A percentile compares a stretch with the other conserved stretches of the same genome.
These are phyloP conservation scores for Nicotiana otophora DNA, from an alignment of 257 asterid species.

Conservation along the genomic window DNA sequence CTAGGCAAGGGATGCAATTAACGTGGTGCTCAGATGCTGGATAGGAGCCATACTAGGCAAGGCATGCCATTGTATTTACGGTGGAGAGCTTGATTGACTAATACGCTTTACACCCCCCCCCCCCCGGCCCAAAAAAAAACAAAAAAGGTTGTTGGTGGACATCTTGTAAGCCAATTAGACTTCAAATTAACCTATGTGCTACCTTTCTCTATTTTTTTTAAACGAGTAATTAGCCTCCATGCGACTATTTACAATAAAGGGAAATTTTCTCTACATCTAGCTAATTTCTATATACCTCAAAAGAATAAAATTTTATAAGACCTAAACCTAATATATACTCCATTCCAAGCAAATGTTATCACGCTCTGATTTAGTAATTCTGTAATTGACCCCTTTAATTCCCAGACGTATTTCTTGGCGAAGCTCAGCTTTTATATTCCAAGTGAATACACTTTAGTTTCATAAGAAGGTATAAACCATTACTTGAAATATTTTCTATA, in stretches of 20 bases:
- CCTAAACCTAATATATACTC: neutral
- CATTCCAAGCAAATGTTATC: neutral
- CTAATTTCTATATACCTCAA: no score
- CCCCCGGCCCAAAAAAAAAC: no score
- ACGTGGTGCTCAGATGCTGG: no score
- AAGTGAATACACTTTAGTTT: neutral
- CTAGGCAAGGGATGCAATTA: no score
- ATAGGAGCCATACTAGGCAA: no score
- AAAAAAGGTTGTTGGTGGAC: neutral
- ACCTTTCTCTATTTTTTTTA: neutral
- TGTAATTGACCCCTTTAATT: neutral
- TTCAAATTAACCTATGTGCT: neutral
- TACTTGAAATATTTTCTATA: neutral
- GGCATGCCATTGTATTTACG: no score
- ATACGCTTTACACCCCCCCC: neutral
- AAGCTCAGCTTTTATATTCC: neutral
- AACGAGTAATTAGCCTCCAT: no score
- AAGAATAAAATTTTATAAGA: no score
- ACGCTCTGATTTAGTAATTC: neutral
- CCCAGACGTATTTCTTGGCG: neutral
- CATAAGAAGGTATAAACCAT: neutral
- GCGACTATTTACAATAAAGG: no score
- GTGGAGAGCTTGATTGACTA: no score
- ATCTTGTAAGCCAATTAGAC: neutral
- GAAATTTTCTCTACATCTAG: no score